Conservation (phyloP, 108 stramenopile species). For the Skeletonema costatum region DNA sequence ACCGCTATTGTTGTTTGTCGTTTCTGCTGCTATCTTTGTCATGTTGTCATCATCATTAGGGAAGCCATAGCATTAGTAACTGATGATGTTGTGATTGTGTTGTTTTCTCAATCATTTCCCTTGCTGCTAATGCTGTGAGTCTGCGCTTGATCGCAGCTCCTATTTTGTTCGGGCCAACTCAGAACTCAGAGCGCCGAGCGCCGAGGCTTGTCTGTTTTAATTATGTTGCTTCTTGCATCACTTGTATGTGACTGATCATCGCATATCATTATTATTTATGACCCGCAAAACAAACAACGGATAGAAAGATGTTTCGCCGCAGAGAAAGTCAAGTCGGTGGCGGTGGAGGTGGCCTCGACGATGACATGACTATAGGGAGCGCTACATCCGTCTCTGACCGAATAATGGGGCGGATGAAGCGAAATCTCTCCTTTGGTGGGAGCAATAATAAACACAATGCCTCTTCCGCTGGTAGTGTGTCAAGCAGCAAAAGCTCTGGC, state of each 20-base stretch:
- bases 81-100: too few species aligned
- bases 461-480: not conserved
- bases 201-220: too few species aligned
- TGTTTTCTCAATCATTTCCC: too few species aligned
- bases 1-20: not conserved
- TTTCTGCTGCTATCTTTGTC: not conserved
- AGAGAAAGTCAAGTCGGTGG: not conserved
- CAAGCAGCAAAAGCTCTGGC: not conserved
- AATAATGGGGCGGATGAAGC: constrained; percentile 39
- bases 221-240: too few species aligned
- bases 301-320: not conserved
- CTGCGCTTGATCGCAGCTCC: too few species aligned
- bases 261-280: too few species aligned
- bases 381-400: constrained; percentile 26
- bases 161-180: too few species aligned
- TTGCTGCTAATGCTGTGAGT: too few species aligned
- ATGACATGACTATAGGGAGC: constrained; percentile 28
- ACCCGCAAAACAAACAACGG: not conserved
- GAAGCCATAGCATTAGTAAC: not conserved
- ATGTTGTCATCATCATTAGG: not conserved
- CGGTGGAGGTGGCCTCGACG: not conserved
- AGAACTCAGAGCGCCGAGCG: too few species aligned
- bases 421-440: constrained; percentile 14
- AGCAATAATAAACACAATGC: constrained; percentile 1
- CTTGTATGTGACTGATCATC: too few species aligned